phyloP scores from a whole-genome alignment of 2,329 filamentous ascomycete species.

The Sordariomycetes sp. region DNA sequence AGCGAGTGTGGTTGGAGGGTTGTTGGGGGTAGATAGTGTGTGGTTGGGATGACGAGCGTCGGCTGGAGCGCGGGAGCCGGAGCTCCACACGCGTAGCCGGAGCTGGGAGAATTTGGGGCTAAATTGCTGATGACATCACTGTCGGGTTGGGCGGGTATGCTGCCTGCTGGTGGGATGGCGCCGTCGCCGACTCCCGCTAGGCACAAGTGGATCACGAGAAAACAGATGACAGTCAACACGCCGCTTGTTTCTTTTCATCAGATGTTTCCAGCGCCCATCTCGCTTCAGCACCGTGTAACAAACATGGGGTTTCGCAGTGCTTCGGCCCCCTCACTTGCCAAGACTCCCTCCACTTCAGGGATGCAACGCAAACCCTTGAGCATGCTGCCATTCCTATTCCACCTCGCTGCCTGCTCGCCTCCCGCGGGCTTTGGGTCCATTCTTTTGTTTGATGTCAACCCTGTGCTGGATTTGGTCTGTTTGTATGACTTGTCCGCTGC shows the following conservation, averaged over 20 bases:
- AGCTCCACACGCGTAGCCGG: neutral
- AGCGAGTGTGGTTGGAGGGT: neutral
- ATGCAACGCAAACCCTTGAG: no score
- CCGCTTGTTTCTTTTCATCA: no score
- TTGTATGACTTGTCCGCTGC: neutral
- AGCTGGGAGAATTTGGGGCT: neutral
- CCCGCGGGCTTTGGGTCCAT: neutral
- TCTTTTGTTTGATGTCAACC: neutral
- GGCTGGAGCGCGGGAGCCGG: neutral
- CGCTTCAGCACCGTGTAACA: no score
- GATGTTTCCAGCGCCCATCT: no score
- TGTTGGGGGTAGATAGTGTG: neutral
- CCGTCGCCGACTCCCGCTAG: no score
- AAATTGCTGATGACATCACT: constrained; percentile 1
- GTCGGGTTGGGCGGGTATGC: neutral
- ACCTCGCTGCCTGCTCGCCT: no score
- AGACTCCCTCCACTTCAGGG: no score
- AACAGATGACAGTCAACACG: no score
- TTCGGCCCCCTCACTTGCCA: no score
- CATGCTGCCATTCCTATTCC: no score
- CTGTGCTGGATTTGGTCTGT: neutral
- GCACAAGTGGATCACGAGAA: neutral
- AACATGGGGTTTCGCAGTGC: no score
- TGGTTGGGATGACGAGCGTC: neutral
- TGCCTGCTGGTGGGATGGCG: neutral